phyloP scores from a whole-genome alignment of 2,329 filamentous ascomycete species.

The Colletotrichum sp. region DNA sequence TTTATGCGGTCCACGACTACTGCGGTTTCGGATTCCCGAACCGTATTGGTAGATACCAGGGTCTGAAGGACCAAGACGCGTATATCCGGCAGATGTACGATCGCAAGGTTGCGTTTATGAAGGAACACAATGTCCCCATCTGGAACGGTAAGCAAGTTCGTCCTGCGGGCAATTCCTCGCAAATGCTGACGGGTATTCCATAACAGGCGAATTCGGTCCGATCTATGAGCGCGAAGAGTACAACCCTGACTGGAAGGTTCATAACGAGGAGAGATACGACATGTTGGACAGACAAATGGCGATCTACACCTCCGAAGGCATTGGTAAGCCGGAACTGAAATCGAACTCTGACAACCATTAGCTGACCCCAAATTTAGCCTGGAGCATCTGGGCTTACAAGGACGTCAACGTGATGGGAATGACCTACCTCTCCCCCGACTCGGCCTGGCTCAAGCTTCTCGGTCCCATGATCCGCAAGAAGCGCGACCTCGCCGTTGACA shows the following conservation, averaged over 20 bases:
- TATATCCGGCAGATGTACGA: slow-evolving; percentile 37
- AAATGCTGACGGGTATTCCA: background rate
- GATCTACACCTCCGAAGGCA: slow-evolving; percentile 43
- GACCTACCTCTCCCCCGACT: slow-evolving; percentile 48
- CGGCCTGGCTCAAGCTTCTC: slow-evolving; percentile 52
- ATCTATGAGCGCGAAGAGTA: slow-evolving; percentile 37
- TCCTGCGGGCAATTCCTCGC: background rate
- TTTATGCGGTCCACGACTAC: slow-evolving; percentile 56
- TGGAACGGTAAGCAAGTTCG: slow-evolving; percentile 43
- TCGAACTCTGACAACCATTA: background rate
- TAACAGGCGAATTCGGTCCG: slow-evolving; percentile 35
- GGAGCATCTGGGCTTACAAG: slow-evolving; percentile 56
- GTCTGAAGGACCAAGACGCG: slow-evolving; percentile 43
- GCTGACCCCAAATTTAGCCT: slow-evolving; percentile 20
- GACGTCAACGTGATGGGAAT: slow-evolving; percentile 59
- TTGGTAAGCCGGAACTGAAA: background rate
- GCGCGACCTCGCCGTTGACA: slow-evolving; percentile 52
- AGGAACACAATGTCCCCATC: slow-evolving; percentile 36
- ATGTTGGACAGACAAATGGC: slow-evolving; percentile 51
- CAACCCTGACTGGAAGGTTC: slow-evolving; percentile 36
- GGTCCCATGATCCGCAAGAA: slow-evolving; percentile 59
- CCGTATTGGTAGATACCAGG: slow-evolving; percentile 28
- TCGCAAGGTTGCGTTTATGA: slow-evolving; percentile 44
- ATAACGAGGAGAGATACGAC: slow-evolving; percentile 48
- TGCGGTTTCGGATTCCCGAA: slow-evolving; percentile 47